Evolutionary conservation across 2,329 filamentous ascomycete genomes (phyloP).

Genomic region (Hysterium pulicare): DNA sequence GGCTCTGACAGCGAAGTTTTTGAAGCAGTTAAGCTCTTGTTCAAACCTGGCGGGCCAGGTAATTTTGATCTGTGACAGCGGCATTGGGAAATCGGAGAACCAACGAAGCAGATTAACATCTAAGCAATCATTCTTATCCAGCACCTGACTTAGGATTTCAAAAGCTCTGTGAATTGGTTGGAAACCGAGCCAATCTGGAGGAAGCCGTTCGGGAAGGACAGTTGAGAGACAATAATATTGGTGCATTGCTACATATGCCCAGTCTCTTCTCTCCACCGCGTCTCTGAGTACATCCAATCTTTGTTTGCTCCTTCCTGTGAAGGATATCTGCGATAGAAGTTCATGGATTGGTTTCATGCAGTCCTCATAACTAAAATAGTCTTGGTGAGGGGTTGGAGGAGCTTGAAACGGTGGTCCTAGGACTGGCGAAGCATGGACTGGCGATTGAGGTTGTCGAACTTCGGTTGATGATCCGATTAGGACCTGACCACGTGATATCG

Average conservation of each 20-base stretch:
- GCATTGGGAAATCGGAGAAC: constrained; percentile 49
- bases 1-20: constrained; percentile 43
- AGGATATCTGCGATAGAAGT: too few relatives aligned
- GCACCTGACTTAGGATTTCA: constrained; percentile 40
- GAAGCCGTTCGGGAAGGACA: constrained; percentile 34
- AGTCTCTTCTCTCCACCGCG: constrained; percentile 26
- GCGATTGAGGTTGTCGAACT: too few relatives aligned
- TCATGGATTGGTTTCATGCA: neutral
- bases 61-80: constrained; percentile 23
- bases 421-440: too few relatives aligned
- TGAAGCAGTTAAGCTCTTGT: constrained; percentile 30
- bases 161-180: constrained; percentile 26
- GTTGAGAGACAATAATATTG: constrained; percentile 26
- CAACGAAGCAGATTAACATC: constrained; percentile 40
- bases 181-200: constrained; percentile 37
- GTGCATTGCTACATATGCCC: constrained; percentile 28
- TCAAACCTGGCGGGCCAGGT: constrained; percentile 23
- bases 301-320: too few relatives aligned
- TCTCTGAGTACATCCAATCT: constrained; percentile 35
- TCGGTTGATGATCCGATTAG: too few relatives aligned
- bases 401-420: neutral
- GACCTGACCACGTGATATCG: too few relatives aligned
- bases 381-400: neutral
- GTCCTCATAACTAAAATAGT: constrained; percentile 2
- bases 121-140: constrained; percentile 47